Conservation (phyloP, 2,329 filamentous ascomycete species). For the Teratosphaeria viscida region DNA sequence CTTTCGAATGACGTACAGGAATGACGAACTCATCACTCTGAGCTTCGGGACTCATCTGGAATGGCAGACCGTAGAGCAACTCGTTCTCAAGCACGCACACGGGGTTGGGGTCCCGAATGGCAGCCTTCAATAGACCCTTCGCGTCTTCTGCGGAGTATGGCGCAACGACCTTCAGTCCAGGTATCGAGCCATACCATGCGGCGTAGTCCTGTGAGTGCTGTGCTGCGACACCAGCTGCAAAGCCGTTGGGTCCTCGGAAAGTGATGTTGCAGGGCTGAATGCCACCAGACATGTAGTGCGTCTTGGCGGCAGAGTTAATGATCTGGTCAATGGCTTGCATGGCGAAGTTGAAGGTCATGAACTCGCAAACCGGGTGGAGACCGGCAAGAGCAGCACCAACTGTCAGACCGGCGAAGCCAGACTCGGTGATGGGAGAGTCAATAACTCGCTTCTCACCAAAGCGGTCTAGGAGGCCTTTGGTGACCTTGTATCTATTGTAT, state of each 20-base stretch:
- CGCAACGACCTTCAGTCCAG: conserved; percentile 90
- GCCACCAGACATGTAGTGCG: conserved; percentile 99
- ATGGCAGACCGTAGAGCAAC: conserved; percentile 79
- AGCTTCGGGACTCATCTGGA: conserved; percentile 95
- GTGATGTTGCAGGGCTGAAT: conserved; percentile 99
- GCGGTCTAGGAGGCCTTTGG: conserved; percentile 90
- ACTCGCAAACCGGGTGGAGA: conserved; percentile 91
- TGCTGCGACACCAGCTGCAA: conserved; percentile 86
- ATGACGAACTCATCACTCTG: conserved; percentile 95
- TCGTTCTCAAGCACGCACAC: conserved; percentile 58
- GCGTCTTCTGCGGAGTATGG: conserved; percentile 97
- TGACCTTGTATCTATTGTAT: conserved; percentile 76
- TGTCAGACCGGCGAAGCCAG: conserved; percentile 85
- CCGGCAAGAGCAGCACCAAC: conserved; percentile 92
- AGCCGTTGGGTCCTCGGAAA: conserved; percentile 98
- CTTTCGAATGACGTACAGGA: conserved; percentile 41
- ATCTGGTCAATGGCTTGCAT: conserved; percentile 99
- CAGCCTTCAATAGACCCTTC: conserved; percentile 94
- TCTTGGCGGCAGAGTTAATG: conserved; percentile 98
- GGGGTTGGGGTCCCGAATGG: conserved; percentile 96
- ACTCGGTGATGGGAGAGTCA: conserved; percentile 96
- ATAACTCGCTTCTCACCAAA: conserved; percentile 97
- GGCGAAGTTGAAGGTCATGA: conserved; percentile 99
- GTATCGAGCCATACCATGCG: conserved; percentile 97
- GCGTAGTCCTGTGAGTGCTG: conserved; percentile 99